Evolutionary conservation across 1,139 yeast genomes (phyloP).

Genomic region (Candida freyschussii): DNA sequence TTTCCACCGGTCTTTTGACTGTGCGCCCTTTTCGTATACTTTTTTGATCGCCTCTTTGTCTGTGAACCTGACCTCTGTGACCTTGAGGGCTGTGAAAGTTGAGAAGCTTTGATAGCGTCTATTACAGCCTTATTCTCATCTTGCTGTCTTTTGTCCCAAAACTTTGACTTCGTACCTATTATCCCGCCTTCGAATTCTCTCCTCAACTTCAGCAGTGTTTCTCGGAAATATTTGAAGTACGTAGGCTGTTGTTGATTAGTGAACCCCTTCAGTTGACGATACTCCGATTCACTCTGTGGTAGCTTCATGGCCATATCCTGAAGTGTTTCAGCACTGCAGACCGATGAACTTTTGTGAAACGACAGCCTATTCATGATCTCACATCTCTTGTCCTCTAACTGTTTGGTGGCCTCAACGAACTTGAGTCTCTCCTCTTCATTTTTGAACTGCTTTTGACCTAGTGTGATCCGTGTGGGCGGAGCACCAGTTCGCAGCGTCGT

Average conservation of each 20-base stretch:
- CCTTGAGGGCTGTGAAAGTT: constrained; percentile 4
- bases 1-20: neutral
- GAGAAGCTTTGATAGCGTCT: constrained; percentile 13
- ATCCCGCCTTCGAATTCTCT: constrained; percentile 13
- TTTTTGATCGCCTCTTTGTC: neutral
- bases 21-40: too few relatives aligned
- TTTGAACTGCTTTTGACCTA: constrained; percentile 24
- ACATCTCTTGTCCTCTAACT: constrained; percentile 42
- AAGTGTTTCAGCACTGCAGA: constrained; percentile 46
- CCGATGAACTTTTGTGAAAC: constrained; percentile 36
- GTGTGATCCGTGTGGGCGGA: constrained; percentile 21
- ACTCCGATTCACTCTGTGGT: constrained; percentile 53
- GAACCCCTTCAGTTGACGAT: constrained; percentile 38
- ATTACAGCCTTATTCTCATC: constrained; percentile 13
- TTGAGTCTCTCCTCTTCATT: constrained; percentile 26
- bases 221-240: constrained; percentile 45
- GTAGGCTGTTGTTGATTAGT: constrained; percentile 34
- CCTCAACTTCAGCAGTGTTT: constrained; percentile 37
- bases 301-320: constrained; percentile 50
- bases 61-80: neutral
- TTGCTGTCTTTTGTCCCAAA: constrained; percentile 13
- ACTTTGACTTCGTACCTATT: constrained; percentile 14
- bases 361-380: constrained; percentile 40
- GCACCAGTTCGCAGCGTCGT: constrained; percentile 9
- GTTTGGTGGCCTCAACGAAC: constrained; percentile 29